phyloP scores from a whole-genome alignment of 2,329 filamentous ascomycete genomes.

The Nemania sp. region DNA sequence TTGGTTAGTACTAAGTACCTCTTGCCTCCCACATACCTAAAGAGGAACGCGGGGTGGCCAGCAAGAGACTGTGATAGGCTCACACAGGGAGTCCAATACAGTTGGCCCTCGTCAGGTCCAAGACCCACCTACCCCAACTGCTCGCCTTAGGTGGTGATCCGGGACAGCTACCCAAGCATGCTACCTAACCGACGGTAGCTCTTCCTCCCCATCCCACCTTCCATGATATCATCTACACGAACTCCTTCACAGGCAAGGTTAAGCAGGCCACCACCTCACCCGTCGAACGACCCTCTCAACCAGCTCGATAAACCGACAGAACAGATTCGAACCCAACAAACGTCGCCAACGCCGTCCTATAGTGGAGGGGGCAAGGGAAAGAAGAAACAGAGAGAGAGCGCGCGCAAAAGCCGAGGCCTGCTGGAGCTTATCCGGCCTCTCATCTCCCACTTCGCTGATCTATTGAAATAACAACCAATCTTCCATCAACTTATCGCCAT shows the following conservation, averaged over 20 bases:
- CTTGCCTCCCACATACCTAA: conserved; percentile 8
- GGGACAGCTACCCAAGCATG: not conserved
- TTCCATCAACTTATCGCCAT: no score
- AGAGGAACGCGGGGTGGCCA: conserved; percentile 17
- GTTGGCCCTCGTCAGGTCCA: not conserved
- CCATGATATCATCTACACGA: conserved; percentile 11
- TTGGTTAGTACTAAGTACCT: no score
- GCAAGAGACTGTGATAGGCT: conserved; percentile 18
- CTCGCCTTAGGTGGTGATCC: not conserved
- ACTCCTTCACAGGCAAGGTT: not conserved
- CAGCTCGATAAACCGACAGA: no score
- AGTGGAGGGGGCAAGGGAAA: no score
- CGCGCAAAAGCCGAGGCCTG: no score
- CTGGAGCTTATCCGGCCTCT: not conserved
- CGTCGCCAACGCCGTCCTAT: no score
- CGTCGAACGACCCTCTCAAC: no score
- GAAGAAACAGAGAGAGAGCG: no score
- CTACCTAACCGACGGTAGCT: not conserved
- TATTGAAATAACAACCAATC: not conserved
- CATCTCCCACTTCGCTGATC: not conserved
- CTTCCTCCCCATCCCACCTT: not conserved
- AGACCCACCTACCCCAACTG: no score
- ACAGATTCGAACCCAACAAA: no score
- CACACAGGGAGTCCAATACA: not conserved
- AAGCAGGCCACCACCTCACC: no score